phyloP scores from a whole-genome alignment of 2,329 filamentous ascomycete species.

The Fusarium subglutinans region DNA sequence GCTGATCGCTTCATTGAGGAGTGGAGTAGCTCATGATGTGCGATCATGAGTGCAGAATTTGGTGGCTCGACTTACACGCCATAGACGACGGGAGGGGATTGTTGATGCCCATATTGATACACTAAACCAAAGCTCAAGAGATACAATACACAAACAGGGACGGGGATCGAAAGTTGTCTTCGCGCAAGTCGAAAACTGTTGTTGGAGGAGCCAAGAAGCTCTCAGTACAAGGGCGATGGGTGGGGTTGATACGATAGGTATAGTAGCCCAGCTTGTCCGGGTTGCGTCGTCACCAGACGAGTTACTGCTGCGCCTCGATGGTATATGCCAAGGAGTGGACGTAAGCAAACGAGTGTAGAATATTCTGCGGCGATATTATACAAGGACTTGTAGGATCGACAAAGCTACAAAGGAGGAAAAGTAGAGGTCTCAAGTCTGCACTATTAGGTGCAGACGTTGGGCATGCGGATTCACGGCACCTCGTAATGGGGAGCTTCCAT shows the following conservation, averaged over 20 bases:
- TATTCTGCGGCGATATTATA: slow-evolving; percentile 1
- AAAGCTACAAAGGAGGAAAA: slow-evolving; percentile 1
- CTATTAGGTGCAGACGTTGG: slow-evolving; percentile 3
- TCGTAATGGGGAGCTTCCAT: neutral
- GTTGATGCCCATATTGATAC: slow-evolving; percentile 66
- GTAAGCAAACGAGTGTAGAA: slow-evolving; percentile 5
- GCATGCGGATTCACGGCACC: slow-evolving; percentile 2
- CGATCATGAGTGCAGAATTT: slow-evolving; percentile 18
- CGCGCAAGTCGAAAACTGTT: slow-evolving; percentile 7
- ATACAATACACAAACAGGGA: neutral
- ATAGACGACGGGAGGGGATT: slow-evolving; percentile 74
- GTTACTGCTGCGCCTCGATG: slow-evolving; percentile 34
- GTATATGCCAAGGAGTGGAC: slow-evolving; percentile 10
- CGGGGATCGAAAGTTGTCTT: neutral
- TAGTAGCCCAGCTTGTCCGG: slow-evolving; percentile 16
- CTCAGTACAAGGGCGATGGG: slow-evolving; percentile 21
- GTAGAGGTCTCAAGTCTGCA: neutral
- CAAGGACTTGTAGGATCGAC: slow-evolving; percentile 1
- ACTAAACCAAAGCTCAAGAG: neutral
- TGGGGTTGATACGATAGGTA: slow-evolving; percentile 31
- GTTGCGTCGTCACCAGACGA: slow-evolving; percentile 32
- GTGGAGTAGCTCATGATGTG: slow-evolving; percentile 35
- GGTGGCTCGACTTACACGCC: slow-evolving; percentile 65
- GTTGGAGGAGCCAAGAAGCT: slow-evolving; percentile 32
- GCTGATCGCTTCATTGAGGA: slow-evolving; percentile 15